Evolutionary conservation across 2,329 filamentous ascomycete species (phyloP).

Genomic region (Colletotrichum phormii): DNA sequence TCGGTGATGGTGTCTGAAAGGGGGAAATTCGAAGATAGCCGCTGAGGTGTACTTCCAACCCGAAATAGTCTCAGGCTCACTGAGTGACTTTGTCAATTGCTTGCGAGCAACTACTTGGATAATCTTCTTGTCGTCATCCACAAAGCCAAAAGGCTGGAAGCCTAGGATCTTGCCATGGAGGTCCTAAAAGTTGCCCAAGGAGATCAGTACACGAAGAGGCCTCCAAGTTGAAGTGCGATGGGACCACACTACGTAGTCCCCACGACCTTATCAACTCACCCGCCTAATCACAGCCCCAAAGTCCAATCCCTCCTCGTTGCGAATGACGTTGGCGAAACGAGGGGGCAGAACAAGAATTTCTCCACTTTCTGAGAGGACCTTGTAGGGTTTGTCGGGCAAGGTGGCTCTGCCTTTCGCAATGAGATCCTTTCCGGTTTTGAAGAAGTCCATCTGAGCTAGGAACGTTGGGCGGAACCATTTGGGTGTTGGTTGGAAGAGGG

Average conservation of each 20-base stretch:
- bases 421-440: neutral
- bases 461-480: neutral
- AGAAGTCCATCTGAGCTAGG: neutral
- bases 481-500: neutral
- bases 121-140: neutral
- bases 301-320: neutral
- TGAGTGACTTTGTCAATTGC: neutral
- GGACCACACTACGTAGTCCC: neutral
- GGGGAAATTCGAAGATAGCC: too few relatives aligned
- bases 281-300: neutral
- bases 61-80: neutral
- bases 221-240: neutral
- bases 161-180: neutral
- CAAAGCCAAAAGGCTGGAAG: constrained; percentile 1
- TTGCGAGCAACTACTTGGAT: constrained; percentile 1
- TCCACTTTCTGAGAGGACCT: neutral
- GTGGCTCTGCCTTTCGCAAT: neutral
- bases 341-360: neutral
- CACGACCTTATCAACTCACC: neutral
- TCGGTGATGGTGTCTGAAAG: neutral
- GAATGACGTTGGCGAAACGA: neutral
- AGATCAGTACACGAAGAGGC: neutral
- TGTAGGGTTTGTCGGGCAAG: neutral
- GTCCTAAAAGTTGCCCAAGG: neutral
- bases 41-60: too few relatives aligned